Evolutionary conservation across 1,139 yeast genomes (phyloP).

Genomic region (Diutina pseudorugosa): DNA sequence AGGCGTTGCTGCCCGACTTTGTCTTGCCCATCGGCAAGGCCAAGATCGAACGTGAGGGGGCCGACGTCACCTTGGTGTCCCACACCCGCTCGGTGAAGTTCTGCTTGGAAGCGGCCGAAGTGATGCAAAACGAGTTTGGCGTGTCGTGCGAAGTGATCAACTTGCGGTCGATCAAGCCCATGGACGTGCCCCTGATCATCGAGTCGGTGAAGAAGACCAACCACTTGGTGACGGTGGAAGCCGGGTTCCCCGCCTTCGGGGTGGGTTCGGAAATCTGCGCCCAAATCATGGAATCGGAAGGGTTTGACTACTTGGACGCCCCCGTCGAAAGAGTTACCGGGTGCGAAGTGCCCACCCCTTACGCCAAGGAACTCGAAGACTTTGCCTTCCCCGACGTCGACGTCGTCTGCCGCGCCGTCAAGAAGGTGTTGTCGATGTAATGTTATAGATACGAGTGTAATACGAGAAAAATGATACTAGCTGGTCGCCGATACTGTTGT

Average conservation of each 20-base stretch:
- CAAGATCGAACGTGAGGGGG: conserved; percentile 86
- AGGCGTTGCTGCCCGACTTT: conserved; percentile 78
- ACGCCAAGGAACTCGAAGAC: conserved; percentile 92
- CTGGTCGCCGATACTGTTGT: not conserved
- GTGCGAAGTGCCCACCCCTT: conserved; percentile 99
- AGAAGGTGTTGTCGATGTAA: conserved; percentile 48
- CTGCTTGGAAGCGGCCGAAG: conserved; percentile 84
- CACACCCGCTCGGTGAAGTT: conserved; percentile 85
- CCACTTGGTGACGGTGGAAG: conserved; percentile 91
- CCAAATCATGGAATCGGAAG: conserved; percentile 96
- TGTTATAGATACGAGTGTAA: not conserved
- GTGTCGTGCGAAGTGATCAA: conserved; percentile 89
- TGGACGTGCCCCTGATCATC: conserved; percentile 79
- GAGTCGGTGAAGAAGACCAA: conserved; percentile 92
- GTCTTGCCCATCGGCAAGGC: conserved; percentile 92
- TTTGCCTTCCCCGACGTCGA: conserved; percentile 98
- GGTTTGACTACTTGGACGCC: conserved; percentile 95
- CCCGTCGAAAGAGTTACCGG: conserved; percentile 99
- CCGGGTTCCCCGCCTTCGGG: conserved; percentile 97
- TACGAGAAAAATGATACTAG: not conserved
- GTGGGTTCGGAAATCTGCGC: conserved; percentile 98
- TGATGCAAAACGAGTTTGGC: conserved; percentile 71
- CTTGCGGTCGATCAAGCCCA: conserved; percentile 93
- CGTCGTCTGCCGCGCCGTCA: conserved; percentile 80
- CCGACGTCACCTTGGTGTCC: conserved; percentile 79